These are phyloP conservation scores for Bacidia gigantensis DNA, from an alignment of 495 filamentous ascomycete genomes.

Conservation along the genomic window DNA sequence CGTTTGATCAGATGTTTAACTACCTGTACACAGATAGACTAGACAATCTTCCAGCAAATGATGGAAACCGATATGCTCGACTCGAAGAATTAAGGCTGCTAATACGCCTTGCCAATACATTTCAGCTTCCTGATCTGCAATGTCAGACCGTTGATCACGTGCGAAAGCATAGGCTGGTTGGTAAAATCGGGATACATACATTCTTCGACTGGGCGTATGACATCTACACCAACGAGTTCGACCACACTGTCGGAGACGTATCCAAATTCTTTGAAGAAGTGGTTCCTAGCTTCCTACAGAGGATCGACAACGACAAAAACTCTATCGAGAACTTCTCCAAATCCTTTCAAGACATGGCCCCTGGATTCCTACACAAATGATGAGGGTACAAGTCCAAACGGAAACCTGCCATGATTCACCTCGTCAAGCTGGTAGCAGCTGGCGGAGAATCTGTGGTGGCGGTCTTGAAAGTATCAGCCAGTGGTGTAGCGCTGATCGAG, in stretches of 20 bases:
- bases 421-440: neutral
- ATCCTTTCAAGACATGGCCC: too few relatives aligned
- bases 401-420: neutral
- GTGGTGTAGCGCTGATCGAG: too few relatives aligned
- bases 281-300: constrained; percentile 2
- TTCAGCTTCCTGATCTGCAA: constrained; percentile 7
- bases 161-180: neutral
- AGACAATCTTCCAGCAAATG: neutral
- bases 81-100: constrained; percentile 7
- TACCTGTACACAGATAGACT: constrained; percentile 13
- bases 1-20: constrained; percentile 13
- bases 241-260: constrained; percentile 6
- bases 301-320: neutral
- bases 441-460: constrained; percentile 5
- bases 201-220: constrained; percentile 15
- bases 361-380: too few relatives aligned
- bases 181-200: neutral
- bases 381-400: neutral
- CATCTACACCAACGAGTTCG: constrained; percentile 10
- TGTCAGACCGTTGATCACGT: constrained; percentile 1
- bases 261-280: constrained; percentile 4
- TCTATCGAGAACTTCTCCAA: too few relatives aligned
- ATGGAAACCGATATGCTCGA: neutral
- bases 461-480: constrained; percentile 6
- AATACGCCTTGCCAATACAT: constrained; percentile 7